These are phyloP conservation scores for Colletotrichum acutatum DNA, from an alignment of 2,329 filamentous ascomycete genomes.

Conservation along the genomic window DNA sequence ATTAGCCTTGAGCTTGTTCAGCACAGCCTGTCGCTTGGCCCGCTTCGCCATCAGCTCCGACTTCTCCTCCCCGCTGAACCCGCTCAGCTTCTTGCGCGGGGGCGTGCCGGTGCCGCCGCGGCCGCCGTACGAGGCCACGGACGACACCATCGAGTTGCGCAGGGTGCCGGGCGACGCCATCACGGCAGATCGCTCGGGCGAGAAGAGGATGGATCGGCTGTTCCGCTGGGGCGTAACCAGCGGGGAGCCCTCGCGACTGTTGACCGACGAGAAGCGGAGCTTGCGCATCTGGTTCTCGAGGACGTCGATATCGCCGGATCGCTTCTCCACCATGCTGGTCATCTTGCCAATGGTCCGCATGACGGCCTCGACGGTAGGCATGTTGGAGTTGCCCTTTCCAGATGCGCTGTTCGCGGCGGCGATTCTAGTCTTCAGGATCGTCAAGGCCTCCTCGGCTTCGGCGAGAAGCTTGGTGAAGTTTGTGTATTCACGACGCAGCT, in stretches of 20 bases:
- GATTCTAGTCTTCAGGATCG: conserved; percentile 82
- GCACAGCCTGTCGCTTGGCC: conserved; percentile 62
- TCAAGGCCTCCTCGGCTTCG: conserved; percentile 83
- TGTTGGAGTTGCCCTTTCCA: conserved; percentile 57
- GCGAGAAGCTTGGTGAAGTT: conserved; percentile 79
- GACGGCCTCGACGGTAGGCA: conserved; percentile 91
- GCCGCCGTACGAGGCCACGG: conserved; percentile 50
- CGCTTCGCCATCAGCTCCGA: conserved; percentile 63
- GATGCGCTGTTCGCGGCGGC: conserved; percentile 65
- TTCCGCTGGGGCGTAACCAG: conserved; percentile 52
- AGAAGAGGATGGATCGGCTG: conserved; percentile 46
- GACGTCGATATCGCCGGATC: conserved; percentile 89
- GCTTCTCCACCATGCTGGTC: conserved; percentile 91
- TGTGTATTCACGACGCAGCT: conserved; percentile 81
- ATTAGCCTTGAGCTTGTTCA: conserved; percentile 61
- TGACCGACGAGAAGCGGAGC: conserved; percentile 63
- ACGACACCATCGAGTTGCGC: conserved; percentile 54
- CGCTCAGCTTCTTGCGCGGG: conserved; percentile 70
- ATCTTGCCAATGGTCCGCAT: conserved; percentile 92
- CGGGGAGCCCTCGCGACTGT: conserved; percentile 56
- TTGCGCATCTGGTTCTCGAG: conserved; percentile 88
- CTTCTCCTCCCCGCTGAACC: conserved; percentile 70
- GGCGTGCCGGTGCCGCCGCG: conserved; percentile 49
- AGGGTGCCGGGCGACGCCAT: conserved; percentile 53
- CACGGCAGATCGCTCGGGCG: conserved; percentile 52